Conservation (phyloP, 2,329 filamentous ascomycete species). For the Aspergillus ruber region DNA sequence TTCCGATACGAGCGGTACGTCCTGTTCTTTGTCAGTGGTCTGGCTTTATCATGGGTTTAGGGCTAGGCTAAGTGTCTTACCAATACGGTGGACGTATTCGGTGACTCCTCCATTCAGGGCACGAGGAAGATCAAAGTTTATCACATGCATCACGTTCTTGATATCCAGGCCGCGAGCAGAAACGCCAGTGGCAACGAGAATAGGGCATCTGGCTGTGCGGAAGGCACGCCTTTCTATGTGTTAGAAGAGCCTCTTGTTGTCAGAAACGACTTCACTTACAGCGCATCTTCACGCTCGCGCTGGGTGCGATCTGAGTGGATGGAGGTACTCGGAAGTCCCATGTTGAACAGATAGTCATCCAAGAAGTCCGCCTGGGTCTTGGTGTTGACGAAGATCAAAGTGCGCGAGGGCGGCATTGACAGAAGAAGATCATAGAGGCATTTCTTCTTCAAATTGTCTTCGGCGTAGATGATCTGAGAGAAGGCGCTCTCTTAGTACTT, state of each 20-base stretch:
- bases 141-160: constrained; percentile 76
- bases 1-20: constrained; percentile 88
- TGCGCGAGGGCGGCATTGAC: constrained; percentile 64
- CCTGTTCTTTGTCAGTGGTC: constrained; percentile 43
- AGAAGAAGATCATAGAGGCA: constrained; percentile 67
- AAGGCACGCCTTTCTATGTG: constrained; percentile 59
- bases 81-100: constrained; percentile 92
- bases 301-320: constrained; percentile 87
- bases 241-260: neutral
- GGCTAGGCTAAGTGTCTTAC: constrained; percentile 43
- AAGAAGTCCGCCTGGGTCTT: constrained; percentile 72
- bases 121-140: constrained; percentile 86
- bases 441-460: constrained; percentile 60
- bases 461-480: constrained; percentile 56
- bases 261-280: constrained; percentile 47
- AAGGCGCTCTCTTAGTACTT: neutral
- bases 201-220: constrained; percentile 64
- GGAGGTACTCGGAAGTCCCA: constrained; percentile 71
- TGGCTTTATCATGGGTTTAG: neutral
- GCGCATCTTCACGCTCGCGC: constrained; percentile 81
- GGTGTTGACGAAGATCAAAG: constrained; percentile 83
- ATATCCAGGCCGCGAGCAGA: constrained; percentile 86
- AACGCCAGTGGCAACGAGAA: constrained; percentile 81
- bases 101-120: constrained; percentile 75
- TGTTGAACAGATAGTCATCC: constrained; percentile 82